Evolutionary conservation across 768 basidiomycete genomes (phyloP).

Genomic region (Leucocoprinus leucothites): DNA sequence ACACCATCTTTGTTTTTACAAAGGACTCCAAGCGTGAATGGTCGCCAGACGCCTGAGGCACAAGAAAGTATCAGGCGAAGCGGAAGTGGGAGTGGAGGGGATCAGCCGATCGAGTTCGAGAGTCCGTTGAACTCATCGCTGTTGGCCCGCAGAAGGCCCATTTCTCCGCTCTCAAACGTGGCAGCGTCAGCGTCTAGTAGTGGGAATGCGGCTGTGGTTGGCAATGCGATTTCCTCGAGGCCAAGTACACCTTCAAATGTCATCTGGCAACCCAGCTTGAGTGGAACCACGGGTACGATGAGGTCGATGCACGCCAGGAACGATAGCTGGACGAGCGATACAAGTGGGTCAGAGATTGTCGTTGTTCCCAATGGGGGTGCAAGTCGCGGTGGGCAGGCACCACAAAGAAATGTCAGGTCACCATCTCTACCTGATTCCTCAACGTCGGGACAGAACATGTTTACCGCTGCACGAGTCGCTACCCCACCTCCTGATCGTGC

Average conservation of each 20-base stretch:
- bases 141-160: constrained; percentile 57
- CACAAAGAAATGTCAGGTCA: constrained; percentile 2
- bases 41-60: constrained; percentile 62
- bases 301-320: constrained; percentile 47
- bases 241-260: constrained; percentile 71
- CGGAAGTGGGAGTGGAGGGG: constrained; percentile 24
- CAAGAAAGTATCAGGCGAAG: constrained; percentile 27
- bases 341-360: constrained; percentile 4
- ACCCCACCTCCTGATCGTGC: constrained; percentile 11
- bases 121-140: constrained; percentile 48
- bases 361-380: not conserved
- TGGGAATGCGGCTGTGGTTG: not conserved
- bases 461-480: not conserved
- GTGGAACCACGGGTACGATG: constrained; percentile 14
- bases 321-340: constrained; percentile 55
- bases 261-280: constrained; percentile 51
- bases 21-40: constrained; percentile 49
- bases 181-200: constrained; percentile 17
- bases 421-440: constrained; percentile 6
- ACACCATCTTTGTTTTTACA: constrained; percentile 59
- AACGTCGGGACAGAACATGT: not conserved
- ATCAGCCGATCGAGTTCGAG: constrained; percentile 36
- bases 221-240: constrained; percentile 36
- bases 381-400: not conserved
- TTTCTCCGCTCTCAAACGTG: constrained; percentile 61